These are phyloP conservation scores for Ascochyta fabae DNA, from an alignment of 2,329 filamentous ascomycete species.

Conservation along the genomic window DNA sequence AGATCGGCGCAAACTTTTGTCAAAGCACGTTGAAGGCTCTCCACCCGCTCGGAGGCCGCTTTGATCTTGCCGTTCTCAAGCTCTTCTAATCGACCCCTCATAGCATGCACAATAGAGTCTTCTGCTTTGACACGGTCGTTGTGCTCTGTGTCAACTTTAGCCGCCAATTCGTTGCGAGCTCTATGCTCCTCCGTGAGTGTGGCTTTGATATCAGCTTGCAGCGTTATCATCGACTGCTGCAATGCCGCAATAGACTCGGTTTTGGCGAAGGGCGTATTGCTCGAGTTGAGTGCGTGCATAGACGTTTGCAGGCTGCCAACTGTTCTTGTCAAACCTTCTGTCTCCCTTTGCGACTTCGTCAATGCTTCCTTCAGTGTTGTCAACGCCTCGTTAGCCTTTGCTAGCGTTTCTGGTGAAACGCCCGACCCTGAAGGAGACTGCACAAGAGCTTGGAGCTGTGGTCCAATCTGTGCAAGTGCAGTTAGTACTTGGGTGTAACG, in stretches of 20 bases:
- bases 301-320: conserved; percentile 2
- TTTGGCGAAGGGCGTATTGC: conserved; percentile 1
- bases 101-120: not conserved
- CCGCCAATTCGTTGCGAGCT: conserved; percentile 7
- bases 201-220: not conserved
- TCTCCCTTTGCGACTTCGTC: not conserved
- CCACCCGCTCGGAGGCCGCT: not conserved
- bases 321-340: not conserved
- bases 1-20: conserved; percentile 8
- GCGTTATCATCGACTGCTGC: not conserved
- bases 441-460: conserved; percentile 6
- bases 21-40: not conserved
- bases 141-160: not conserved
- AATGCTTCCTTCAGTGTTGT: not conserved
- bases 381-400: not conserved
- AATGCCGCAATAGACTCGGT: not conserved
- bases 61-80: not conserved
- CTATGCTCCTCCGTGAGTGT: not conserved
- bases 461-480: not conserved
- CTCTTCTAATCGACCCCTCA: not conserved
- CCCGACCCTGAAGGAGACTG: not conserved
- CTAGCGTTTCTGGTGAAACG: not conserved
- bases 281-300: conserved; percentile 1
- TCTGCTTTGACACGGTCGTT: conserved; percentile 4
- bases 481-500: not conserved